Base-by-base conservation (phyloP, 805 yeast genomes). In the Pichia membranifaciens region DNA sequence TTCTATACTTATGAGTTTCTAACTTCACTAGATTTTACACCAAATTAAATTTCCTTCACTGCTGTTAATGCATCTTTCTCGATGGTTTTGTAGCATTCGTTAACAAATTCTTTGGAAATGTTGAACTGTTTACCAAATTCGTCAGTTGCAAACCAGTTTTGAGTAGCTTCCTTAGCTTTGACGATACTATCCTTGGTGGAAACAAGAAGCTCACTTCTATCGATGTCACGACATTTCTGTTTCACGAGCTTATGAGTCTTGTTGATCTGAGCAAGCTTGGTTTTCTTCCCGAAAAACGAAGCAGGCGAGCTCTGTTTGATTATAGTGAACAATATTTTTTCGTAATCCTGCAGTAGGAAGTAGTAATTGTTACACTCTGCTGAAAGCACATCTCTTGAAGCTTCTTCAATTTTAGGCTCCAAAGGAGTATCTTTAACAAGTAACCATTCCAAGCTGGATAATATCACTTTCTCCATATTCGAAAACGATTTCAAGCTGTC, bases 401-500 rank as follows among this genome's bases (percentile, higher is more conserved):
- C 35, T 3, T 48, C 43, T 15, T n/a, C 29, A 18, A 37, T 8
- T 20, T 58, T 57, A 8, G 52, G 12, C 12, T 40, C 36, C 0
- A 47, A 43, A 2, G 37, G 12, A 7, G 49, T 31, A 17, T 46
- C 51, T 4, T 35, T 35, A 2, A 47, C 47, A 5, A 54, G 36
- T 23, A 54, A 34, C 29, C 48, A 43, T 2, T 50, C 41, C 22
- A 62, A 36, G 4, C 54, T 28, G 12, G 54, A 49, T 8, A 61
- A 49, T 16, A 59, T 55, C 73, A 74, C 72, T 33, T 53, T 55
- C 45, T 74, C 78, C 15, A 65, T 64, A 1, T 49, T 55, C 0
- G 73, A 67, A 28, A 71, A 60, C 43, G 55, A 58, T 9, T 39
- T 12, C 9, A 39, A 10, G 9, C 45, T 17, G 2, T 31, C 12